A percentile compares a stretch with the other conserved stretches of the same genome.
phyloP scores from a whole-genome alignment of 345 rosid genomes.

The Ceriops tagal region DNA sequence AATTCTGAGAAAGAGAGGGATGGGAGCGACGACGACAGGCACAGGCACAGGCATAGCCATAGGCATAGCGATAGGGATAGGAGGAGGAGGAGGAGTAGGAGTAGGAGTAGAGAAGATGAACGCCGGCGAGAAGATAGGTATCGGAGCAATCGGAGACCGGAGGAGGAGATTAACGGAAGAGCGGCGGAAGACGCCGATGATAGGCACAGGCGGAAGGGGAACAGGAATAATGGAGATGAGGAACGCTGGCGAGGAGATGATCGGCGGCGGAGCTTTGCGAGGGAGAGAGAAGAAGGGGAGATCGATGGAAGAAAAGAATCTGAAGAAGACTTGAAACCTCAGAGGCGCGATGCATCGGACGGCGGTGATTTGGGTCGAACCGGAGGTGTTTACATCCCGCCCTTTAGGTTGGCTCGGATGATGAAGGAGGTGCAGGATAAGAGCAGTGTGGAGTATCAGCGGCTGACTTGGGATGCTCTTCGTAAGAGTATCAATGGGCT shows the following conservation, averaged over 20 bases:
- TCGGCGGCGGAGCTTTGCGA: background rate
- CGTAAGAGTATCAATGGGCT: constrained; percentile 92
- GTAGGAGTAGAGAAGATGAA: background rate
- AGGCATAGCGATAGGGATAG: constrained; percentile 3
- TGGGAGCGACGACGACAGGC: too few relatives aligned
- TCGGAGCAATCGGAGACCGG: constrained; percentile 3
- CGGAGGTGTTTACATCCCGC: constrained; percentile 92
- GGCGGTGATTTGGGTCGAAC: constrained; percentile 49
- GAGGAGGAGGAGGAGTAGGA: background rate
- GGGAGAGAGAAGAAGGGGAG: constrained; percentile 20
- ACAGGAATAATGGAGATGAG: background rate
- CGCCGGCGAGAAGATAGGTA: background rate
- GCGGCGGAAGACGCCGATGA: constrained; percentile 20
- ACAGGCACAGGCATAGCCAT: background rate
- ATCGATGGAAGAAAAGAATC: constrained; percentile 22
- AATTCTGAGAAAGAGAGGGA: too few relatives aligned
- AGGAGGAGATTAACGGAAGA: constrained; percentile 24
- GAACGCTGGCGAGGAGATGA: constrained; percentile 32
- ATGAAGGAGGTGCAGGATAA: constrained; percentile 84
- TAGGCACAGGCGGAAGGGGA: constrained; percentile 25
- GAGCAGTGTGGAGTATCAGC: constrained; percentile 75
- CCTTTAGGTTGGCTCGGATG: constrained; percentile 83
- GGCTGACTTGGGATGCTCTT: constrained; percentile 95
- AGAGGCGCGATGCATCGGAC: constrained; percentile 22
- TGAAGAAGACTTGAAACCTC: constrained; percentile 34